Conservation (phyloP, 371 early-diverging fungal species). For the Lichtheimia ramosa region DNA sequence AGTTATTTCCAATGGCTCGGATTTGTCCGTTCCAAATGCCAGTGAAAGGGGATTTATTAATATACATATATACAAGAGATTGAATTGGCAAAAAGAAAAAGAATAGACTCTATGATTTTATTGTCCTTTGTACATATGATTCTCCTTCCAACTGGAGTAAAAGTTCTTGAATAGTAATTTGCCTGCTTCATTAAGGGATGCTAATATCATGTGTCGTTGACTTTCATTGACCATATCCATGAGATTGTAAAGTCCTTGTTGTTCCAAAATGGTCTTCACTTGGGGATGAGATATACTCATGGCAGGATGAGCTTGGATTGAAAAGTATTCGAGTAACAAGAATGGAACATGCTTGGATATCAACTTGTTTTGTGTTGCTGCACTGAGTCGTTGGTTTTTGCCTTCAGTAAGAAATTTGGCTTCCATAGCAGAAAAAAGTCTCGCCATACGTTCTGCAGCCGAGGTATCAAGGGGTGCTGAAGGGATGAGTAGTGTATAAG, state of each 20-base stretch:
- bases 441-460: slow-evolving; percentile 5
- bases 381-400: background rate
- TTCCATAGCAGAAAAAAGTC: slow-evolving; percentile 2
- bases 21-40: slow-evolving; percentile 38
- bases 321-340: slow-evolving; percentile 63
- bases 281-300: slow-evolving; percentile 52
- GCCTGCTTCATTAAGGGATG: slow-evolving; percentile 58
- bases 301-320: slow-evolving; percentile 60
- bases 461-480: slow-evolving; percentile 14
- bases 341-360: slow-evolving; percentile 74
- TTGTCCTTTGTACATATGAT: slow-evolving; percentile 65
- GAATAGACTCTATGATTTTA: slow-evolving; percentile 22
- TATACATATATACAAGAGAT: background rate
- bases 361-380: slow-evolving; percentile 28
- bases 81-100: slow-evolving; percentile 3
- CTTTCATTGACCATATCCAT: slow-evolving; percentile 69
- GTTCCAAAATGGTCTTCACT: slow-evolving; percentile 55
- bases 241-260: slow-evolving; percentile 62
- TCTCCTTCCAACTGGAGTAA: slow-evolving; percentile 56
- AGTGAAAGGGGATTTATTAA: slow-evolving; percentile 7
- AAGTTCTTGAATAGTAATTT: slow-evolving; percentile 58
- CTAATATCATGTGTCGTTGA: slow-evolving; percentile 70
- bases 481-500: background rate
- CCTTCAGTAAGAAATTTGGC: slow-evolving; percentile 6
- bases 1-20: slow-evolving; percentile 80